Evolutionary conservation across 2,329 filamentous ascomycete species (phyloP), one percentile per base, ranked within the genome.

Genomic region (Diaporthe humulicola): DNA sequence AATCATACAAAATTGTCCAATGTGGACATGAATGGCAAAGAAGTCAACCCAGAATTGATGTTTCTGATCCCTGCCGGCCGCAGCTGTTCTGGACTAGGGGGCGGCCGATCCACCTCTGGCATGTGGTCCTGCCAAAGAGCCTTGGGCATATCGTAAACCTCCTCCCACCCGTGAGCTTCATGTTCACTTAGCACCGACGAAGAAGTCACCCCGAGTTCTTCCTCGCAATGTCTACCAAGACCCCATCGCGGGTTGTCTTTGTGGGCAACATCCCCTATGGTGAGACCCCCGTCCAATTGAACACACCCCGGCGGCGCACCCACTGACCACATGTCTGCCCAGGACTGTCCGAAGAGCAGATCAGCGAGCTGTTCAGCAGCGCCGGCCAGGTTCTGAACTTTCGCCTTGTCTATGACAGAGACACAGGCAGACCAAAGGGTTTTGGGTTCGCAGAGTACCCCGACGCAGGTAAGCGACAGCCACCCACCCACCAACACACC

Each of bases 371-470:
- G 76, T 97, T 98, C 84, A 94, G 93, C 82, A 93, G 94, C 77
- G 95, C 94, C 71, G 97, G 97, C 74, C 94, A 96, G 78, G 96
- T 98, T 1, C 89, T 97, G 75, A 96, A 94, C 82, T 98, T 98
- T 83, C 92, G 96, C 70, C 90, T 98, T 66, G 96, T 98, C 77
- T 97, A 98, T 85, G 97, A 98, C 86, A 94, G 95, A 71, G 96
- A 98, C 81, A 98, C 96, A 3, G 96, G 96, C 56, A 92, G 95
- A 73, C 96, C 97, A 0, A 98, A 98, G 84, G 97, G 97, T 25
- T 99, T 98, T 83, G 97, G 97, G 48, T 99, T 98, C 80, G 94
- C 96, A 81, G 96, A 98, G 83, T 99, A 98, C 82, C 94, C 95
- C 73, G 97, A 98, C 81, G 92, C 94, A 75, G 96, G 98, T 90